Conservation (phyloP, 768 basidiomycete genomes). For the Clavulina sp. region DNA sequence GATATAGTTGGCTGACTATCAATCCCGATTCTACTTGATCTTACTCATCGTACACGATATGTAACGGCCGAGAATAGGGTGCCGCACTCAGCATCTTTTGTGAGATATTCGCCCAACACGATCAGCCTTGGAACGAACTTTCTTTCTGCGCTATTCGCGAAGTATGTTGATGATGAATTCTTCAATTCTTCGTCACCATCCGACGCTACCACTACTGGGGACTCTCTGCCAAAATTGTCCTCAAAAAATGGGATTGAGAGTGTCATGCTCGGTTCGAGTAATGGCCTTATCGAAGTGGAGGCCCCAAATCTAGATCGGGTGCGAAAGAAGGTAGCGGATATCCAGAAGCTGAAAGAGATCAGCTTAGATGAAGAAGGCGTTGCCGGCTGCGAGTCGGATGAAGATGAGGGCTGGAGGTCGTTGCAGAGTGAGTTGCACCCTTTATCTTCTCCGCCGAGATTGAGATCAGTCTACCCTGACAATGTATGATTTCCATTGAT, state of each 20-base stretch:
- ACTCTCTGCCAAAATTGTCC: too few species aligned
- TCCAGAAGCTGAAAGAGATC: slow-evolving; percentile 54
- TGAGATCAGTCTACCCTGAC: slow-evolving; percentile 10
- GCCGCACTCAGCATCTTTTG: slow-evolving; percentile 56
- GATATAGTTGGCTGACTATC: not conserved
- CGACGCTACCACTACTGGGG: slow-evolving; percentile 27
- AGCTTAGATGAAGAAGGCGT: slow-evolving; percentile 62
- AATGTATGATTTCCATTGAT: slow-evolving; percentile 2
- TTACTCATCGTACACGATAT: not conserved
- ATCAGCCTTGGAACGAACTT: slow-evolving; percentile 53
- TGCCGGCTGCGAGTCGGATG: slow-evolving; percentile 26
- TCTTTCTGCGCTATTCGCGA: slow-evolving; percentile 48
- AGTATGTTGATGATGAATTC: slow-evolving; percentile 45
- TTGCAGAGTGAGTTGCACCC: slow-evolving; percentile 45
- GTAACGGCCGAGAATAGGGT: too few species aligned
- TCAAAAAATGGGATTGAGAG: too few species aligned
- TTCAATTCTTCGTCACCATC: not conserved
- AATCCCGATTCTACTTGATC: not conserved
- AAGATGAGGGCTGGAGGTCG: slow-evolving; percentile 34
- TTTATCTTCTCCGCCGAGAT: slow-evolving; percentile 6
- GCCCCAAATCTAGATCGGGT: slow-evolving; percentile 72
- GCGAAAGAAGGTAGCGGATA: slow-evolving; percentile 43
- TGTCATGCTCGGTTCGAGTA: slow-evolving; percentile 63
- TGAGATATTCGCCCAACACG: slow-evolving; percentile 40
- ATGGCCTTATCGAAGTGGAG: slow-evolving; percentile 69